phyloP scores from a whole-genome alignment of 225 moss, liverwort and hornwort genomes.

The Straminergon stramineum region DNA sequence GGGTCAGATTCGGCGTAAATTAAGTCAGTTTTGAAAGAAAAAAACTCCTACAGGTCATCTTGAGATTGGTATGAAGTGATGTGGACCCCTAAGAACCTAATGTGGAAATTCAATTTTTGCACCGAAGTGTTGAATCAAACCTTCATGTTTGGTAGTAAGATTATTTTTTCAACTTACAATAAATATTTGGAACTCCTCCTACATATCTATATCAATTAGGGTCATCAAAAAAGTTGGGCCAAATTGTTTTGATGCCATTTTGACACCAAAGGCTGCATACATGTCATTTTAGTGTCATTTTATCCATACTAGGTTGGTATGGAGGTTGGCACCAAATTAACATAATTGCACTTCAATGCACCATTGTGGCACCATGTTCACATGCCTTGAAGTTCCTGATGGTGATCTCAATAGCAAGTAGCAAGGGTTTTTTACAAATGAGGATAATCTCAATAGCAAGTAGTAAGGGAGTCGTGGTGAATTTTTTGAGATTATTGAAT shows the following conservation, averaged over 20 bases:
- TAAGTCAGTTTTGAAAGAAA: background rate
- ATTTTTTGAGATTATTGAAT: background rate
- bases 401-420: no score
- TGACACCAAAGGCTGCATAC: no score
- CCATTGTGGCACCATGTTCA: no score
- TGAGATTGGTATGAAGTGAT: background rate
- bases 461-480: rapidly evolving
- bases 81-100: rapidly evolving
- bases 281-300: no score
- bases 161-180: background rate
- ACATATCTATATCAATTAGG: background rate
- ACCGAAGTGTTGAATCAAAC: rapidly evolving
- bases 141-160: rapidly evolving
- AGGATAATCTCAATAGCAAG: background rate
- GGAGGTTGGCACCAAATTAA: no score
- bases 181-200: background rate
- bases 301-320: no score
- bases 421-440: no score
- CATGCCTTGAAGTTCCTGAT: no score
- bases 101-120: background rate
- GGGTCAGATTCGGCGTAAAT: background rate
- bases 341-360: no score
- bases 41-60: background rate
- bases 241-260: no score
- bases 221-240: no score